phyloP scores from a whole-genome alignment of 2,329 filamentous ascomycete genomes.

The Tolypocladium amazonense region DNA sequence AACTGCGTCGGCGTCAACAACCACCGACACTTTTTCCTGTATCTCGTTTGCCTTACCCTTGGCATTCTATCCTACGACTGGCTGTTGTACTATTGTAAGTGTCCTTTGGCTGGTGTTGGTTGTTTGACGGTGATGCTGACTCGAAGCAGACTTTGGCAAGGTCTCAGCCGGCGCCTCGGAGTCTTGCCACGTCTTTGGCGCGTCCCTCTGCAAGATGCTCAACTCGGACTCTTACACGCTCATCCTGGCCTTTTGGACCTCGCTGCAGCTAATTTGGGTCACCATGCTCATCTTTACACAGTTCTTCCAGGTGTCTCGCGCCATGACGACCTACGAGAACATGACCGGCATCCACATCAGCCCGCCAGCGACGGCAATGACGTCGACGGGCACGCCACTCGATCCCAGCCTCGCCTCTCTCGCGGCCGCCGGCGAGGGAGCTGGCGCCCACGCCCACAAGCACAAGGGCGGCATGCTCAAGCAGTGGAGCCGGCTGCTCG shows the following conservation, averaged over 20 bases:
- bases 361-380: slow-evolving; percentile 58
- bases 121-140: not conserved
- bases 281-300: slow-evolving; percentile 96
- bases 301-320: slow-evolving; percentile 81
- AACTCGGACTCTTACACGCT: slow-evolving; percentile 79
- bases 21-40: slow-evolving; percentile 89
- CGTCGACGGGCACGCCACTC: slow-evolving; percentile 66
- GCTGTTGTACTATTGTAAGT: slow-evolving; percentile 61
- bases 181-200: slow-evolving; percentile 66
- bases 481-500: slow-evolving; percentile 75
- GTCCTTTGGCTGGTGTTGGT: not conserved
- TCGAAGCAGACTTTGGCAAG: slow-evolving; percentile 46
- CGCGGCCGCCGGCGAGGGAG: slow-evolving; percentile 29
- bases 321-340: slow-evolving; percentile 93
- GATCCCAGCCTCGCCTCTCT: slow-evolving; percentile 52
- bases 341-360: slow-evolving; percentile 69
- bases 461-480: slow-evolving; percentile 58
- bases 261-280: slow-evolving; percentile 85
- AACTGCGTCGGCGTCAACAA: slow-evolving; percentile 96
- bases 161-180: slow-evolving; percentile 42
- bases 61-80: slow-evolving; percentile 65
- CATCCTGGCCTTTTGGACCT: slow-evolving; percentile 67
- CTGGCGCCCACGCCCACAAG: slow-evolving; percentile 35
- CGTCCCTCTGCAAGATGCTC: slow-evolving; percentile 62
- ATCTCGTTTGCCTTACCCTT: slow-evolving; percentile 66